phyloP scores from a whole-genome alignment of 1,284 basidiomycete genomes.

The Malassezia globosa region DNA sequence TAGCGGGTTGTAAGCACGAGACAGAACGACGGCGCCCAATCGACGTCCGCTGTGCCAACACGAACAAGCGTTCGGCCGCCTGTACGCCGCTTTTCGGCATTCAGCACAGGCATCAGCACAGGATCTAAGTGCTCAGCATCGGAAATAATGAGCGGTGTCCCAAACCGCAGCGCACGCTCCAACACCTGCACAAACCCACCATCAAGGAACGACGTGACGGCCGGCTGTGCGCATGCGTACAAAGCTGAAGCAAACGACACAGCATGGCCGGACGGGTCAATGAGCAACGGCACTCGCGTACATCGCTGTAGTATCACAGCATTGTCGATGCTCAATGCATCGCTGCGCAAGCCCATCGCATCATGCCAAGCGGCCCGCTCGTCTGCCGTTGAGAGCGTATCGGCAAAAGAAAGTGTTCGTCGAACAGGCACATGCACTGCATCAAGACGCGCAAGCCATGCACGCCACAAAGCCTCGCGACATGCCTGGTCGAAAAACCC shows the following conservation, averaged over 20 bases:
- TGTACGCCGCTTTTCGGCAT: conserved; percentile 74
- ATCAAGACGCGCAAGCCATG: conserved; percentile 77
- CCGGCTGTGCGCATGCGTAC: conserved; percentile 91
- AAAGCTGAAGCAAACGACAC: conserved; percentile 86
- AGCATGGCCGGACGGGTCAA: conserved; percentile 98
- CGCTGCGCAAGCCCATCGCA: conserved; percentile 80
- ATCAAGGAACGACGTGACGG: conserved; percentile 94
- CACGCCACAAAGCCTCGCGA: conserved; percentile 90
- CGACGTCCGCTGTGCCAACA: conserved; percentile 96
- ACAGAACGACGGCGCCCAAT: conserved; percentile 88
- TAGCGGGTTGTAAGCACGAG: conserved; percentile 98
- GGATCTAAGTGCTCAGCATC: conserved; percentile 97
- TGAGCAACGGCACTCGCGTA: conserved; percentile 93
- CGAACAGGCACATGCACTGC: conserved; percentile 91
- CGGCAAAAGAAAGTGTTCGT: conserved; percentile 76
- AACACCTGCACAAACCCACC: conserved; percentile 96
- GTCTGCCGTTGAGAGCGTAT: conserved; percentile 94
- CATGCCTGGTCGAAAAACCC: conserved; percentile 99
- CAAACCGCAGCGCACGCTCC: conserved; percentile 96
- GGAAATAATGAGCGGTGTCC: conserved; percentile 90
- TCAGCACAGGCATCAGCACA: conserved; percentile 91
- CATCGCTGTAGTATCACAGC: conserved; percentile 93
- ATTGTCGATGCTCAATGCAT: conserved; percentile 92
- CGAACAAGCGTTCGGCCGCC: conserved; percentile 96
- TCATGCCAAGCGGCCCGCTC: conserved; percentile 84